Base-by-base conservation (phyloP, 257 asterid genomes). In the Gardenia jasminoides region DNA sequence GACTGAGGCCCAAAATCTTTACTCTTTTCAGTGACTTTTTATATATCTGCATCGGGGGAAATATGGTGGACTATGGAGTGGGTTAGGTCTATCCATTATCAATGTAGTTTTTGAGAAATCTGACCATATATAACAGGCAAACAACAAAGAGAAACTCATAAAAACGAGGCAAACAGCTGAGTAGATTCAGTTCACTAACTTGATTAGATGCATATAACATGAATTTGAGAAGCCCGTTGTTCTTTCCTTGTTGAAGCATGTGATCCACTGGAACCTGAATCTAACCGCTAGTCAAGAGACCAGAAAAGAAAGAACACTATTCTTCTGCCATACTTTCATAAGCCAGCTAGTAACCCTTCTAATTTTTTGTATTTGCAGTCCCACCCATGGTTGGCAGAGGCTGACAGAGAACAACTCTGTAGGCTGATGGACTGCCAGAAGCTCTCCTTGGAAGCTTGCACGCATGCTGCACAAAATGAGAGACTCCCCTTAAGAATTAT, bases 371-470 rank as follows among this genome's bases (percentile, higher is more conserved):
- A 33, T 74, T n/a, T 81, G 87, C 92, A 95, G 99, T 93, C 99
- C 28, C 99, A 95, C 80, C 96, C 96, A 28, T 95, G 99, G 99
- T 66, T 95, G 79, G 91, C 88, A 8, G 99, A 95, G 71, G 83
- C 97, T 0, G 97, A 95, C 80, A 85, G 97, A 73, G 99, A 95
- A 78, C 94, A 90, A 33, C 99, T 95, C 79, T 93, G 98, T 87
- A 79, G 99, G 80, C 86, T 95, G 46, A 88, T 95, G 92, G 99
- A 95, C 92, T 95, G 99, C 88, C 99, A 95, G 91, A 95, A 95
- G 71, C 98, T 95, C 70, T 95, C 99, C 16, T 81, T 95, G 22
- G 99, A 95, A 84, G 99, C 99, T 13, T 95, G 98, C 88, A 95
- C 99, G 0, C 99, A 94, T 76, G 99, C 99, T 46, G 99, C 99